Conservation (phyloP, 768 basidiomycete species). For the Trametes cubensis region DNA sequence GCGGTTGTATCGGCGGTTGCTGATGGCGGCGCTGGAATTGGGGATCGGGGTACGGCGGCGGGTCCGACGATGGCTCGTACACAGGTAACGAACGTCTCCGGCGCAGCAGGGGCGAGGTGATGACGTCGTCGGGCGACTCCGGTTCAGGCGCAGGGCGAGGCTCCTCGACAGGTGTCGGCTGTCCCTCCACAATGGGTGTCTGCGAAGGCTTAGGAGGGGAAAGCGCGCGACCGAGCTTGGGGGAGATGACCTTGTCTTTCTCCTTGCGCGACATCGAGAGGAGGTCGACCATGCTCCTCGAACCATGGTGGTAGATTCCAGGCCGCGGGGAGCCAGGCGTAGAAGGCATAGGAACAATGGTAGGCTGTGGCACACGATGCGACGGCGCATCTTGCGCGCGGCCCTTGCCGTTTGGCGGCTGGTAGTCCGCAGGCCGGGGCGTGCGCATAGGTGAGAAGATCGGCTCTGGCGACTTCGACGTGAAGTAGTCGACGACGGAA, state of each 20-base stretch:
- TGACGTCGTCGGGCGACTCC: constrained; percentile 22
- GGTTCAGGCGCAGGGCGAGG: background rate
- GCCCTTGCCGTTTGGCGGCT: background rate
- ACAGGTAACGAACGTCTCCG: constrained; percentile 74
- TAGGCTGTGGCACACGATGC: constrained; percentile 14
- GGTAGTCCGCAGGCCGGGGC: constrained; percentile 31
- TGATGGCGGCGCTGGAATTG: constrained; percentile 39
- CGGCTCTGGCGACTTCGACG: constrained; percentile 23
- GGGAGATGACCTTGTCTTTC: constrained; percentile 24
- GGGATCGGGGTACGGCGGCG: constrained; percentile 65
- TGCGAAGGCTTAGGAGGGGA: constrained; percentile 8
- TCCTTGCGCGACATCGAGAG: constrained; percentile 28
- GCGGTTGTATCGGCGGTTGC: constrained; percentile 42
- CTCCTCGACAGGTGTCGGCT: constrained; percentile 4
- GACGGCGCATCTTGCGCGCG: background rate
- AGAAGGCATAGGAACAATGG: constrained; percentile 33
- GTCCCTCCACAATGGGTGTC: constrained; percentile 8
- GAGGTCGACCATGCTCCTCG: constrained; percentile 67
- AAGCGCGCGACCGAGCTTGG: constrained; percentile 19
- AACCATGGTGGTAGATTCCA: constrained; percentile 59
- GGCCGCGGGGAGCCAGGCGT: constrained; percentile 37
- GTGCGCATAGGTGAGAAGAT: constrained; percentile 26
- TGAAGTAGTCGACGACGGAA: constrained; percentile 36
- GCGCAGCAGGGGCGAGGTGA: constrained; percentile 45
- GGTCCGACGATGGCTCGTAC: constrained; percentile 57